phyloP scores from a whole-genome alignment of 164 flowering plant genomes.

The Nymphaea colorata region DNA sequence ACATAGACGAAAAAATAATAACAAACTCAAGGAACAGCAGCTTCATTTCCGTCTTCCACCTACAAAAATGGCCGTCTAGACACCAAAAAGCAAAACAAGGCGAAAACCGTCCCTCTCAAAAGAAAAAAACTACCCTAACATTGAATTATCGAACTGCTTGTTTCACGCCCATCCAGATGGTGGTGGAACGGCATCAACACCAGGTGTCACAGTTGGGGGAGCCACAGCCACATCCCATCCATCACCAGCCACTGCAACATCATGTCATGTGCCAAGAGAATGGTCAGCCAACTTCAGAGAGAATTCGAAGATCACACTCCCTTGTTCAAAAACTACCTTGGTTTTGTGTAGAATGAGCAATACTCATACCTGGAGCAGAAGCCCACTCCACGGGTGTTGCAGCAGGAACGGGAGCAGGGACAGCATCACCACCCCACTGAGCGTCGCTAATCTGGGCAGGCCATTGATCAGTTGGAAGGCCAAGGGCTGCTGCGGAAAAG shows the following conservation, averaged over 20 bases:
- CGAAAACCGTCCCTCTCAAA: background rate
- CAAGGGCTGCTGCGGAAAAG: constrained; percentile 9
- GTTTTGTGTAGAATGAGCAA: background rate
- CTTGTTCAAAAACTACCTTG: background rate
- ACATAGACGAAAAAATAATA: too few species aligned
- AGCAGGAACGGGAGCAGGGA: constrained; percentile 14
- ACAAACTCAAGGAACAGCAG: too few species aligned
- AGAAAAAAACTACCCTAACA: background rate
- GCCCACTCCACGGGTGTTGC: constrained; percentile 21
- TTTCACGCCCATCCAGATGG: constrained; percentile 3
- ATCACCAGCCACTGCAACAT: constrained; percentile 7
- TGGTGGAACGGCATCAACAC: background rate
- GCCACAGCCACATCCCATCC: constrained; percentile 24
- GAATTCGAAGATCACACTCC: background rate
- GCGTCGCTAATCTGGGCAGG: constrained; percentile 20
- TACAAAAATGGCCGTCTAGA: too few species aligned
- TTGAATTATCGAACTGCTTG: background rate
- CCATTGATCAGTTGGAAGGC: constrained; percentile 26
- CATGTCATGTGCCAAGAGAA: background rate
- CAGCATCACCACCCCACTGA: constrained; percentile 33
- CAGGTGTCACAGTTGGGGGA: constrained; percentile 11
- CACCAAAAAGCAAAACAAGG: too few species aligned
- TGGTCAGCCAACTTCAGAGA: background rate
- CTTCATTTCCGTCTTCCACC: too few species aligned
- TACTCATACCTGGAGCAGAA: constrained; percentile 24